These are phyloP conservation scores for Lagenaria siceraria DNA, from an alignment of 306 rosid genomes.

Conservation along the genomic window DNA sequence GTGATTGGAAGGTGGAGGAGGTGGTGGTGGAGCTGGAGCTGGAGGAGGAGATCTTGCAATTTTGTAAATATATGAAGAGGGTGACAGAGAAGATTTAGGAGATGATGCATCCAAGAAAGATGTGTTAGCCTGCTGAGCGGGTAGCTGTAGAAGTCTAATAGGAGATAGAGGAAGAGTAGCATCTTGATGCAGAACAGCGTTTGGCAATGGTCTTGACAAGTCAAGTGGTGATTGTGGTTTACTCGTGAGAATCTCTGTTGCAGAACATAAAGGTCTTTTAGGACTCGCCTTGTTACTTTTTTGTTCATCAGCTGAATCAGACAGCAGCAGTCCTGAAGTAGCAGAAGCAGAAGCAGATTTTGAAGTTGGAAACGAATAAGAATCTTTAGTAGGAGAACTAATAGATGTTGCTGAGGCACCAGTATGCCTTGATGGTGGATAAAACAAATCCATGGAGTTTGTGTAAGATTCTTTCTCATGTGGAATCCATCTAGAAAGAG, in stretches of 20 bases:
- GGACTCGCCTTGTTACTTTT: constrained; percentile 27
- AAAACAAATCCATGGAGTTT: constrained; percentile 68
- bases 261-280: constrained; percentile 35
- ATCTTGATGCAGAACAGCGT: constrained; percentile 10
- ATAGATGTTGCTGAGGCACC: constrained; percentile 52
- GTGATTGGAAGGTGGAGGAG: constrained; percentile 28
- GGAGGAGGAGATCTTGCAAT: constrained; percentile 22
- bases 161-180: constrained; percentile 13
- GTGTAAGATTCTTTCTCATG: constrained; percentile 61
- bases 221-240: constrained; percentile 22
- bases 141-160: constrained; percentile 22
- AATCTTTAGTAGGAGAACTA: constrained; percentile 38
- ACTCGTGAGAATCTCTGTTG: constrained; percentile 28
- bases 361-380: constrained; percentile 31
- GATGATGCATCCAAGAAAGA: neutral
- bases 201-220: constrained; percentile 6
- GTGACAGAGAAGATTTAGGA: neutral
- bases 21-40: constrained; percentile 34
- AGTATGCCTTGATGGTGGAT: constrained; percentile 68
- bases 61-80: neutral
- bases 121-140: neutral
- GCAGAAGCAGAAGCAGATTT: constrained; percentile 33
- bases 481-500: constrained; percentile 70
- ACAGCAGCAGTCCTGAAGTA: constrained; percentile 16
- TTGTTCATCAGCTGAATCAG: constrained; percentile 32